phyloP scores from a whole-genome alignment of 148 eudicot genomes.

The Heliosperma pusillum region DNA sequence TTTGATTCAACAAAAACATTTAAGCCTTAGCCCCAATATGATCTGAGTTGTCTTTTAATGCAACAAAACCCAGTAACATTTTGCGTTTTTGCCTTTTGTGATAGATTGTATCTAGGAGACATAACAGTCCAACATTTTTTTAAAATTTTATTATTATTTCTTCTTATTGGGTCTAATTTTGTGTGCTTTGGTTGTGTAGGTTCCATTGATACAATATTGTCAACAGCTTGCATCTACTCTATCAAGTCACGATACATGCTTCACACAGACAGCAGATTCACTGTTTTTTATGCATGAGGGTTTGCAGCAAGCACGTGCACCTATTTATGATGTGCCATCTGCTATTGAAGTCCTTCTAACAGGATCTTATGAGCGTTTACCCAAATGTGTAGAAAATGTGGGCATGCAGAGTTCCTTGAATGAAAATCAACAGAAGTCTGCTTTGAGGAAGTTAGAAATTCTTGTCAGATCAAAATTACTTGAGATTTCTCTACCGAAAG shows the following conservation, averaged over 20 bases:
- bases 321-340: conserved; percentile 96
- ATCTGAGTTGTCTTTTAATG: not conserved
- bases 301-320: conserved; percentile 98
- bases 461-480: conserved; percentile 88
- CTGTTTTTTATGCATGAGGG: conserved; percentile 96
- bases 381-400: conserved; percentile 89
- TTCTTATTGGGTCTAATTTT: not conserved
- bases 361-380: conserved; percentile 87
- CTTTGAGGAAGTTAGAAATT: conserved; percentile 73
- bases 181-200: conserved; percentile 45
- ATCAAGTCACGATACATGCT: conserved; percentile 94
- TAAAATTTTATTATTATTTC: not conserved
- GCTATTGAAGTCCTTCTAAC: conserved; percentile 89
- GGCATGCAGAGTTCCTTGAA: conserved; percentile 75
- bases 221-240: conserved; percentile 88
- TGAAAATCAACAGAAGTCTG: conserved; percentile 71
- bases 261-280: conserved; percentile 95
- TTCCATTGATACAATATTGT: conserved; percentile 88
- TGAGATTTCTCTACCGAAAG: conserved; percentile 74
- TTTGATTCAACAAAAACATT: not conserved
- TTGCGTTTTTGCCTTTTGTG: not conserved
- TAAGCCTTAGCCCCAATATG: not conserved
- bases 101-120: not conserved
- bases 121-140: not conserved
- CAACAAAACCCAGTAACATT: not conserved